A percentile compares a stretch with the other conserved stretches of the same genome.
Conservation (phyloP, 768 basidiomycete genomes). For the Mycena galopus region DNA sequence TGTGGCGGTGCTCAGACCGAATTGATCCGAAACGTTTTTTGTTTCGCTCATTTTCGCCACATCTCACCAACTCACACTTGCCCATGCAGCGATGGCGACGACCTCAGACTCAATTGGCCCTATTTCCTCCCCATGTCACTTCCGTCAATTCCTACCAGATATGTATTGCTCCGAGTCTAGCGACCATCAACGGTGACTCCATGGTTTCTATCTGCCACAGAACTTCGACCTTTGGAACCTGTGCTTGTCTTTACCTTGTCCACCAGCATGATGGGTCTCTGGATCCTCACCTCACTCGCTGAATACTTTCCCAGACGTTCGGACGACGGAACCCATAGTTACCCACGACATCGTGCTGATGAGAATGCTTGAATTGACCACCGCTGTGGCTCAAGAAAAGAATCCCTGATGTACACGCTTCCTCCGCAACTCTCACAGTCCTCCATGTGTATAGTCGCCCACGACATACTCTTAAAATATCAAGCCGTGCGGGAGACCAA, state of each 20-base stretch:
- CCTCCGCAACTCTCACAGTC: not conserved
- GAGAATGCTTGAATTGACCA: not conserved
- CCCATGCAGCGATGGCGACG: no score
- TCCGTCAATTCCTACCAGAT: not conserved
- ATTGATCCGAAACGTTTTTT: no score
- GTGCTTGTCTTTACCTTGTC: not conserved
- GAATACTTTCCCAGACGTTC: no score
- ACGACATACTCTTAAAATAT: not conserved
- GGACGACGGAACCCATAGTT: not conserved
- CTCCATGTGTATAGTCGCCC: not conserved
- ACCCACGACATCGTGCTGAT: not conserved
- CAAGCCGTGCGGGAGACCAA: not conserved
- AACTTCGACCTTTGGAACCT: not conserved
- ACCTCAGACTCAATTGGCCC: no score
- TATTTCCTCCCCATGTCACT: not conserved
- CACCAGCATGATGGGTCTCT: no score
- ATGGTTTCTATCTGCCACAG: not conserved
- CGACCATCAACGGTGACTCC: not conserved
- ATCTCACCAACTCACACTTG: no score
- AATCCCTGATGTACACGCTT: not conserved
- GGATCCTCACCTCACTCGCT: no score
- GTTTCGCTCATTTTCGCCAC: no score
- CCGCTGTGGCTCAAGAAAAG: not conserved
- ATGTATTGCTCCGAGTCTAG: not conserved
- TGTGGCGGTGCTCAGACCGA: no score